A percentile compares a stretch with the other conserved stretches of the same genome.
These are phyloP conservation scores for Cladosporium colombiae DNA, from an alignment of 2,329 filamentous ascomycete species.

Conservation along the genomic window DNA sequence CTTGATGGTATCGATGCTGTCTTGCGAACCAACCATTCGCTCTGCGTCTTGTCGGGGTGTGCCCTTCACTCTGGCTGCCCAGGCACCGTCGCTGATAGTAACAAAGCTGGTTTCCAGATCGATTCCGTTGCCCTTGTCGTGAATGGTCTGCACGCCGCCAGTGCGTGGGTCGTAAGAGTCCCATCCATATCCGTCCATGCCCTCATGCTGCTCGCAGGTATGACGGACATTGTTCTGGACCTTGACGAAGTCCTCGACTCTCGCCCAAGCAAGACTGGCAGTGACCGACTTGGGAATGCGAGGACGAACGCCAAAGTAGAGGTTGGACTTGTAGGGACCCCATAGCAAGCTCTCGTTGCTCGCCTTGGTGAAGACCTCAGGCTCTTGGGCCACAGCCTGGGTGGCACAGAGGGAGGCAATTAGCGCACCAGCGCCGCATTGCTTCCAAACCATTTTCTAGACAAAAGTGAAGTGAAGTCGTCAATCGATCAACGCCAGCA, in stretches of 20 bases:
- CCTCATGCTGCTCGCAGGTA: constrained; percentile 93
- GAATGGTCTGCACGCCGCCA: constrained; percentile 86
- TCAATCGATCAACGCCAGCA: neutral
- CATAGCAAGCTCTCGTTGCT: constrained; percentile 86
- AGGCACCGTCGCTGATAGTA: constrained; percentile 89
- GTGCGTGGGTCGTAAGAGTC: constrained; percentile 90
- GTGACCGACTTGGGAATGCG: constrained; percentile 78
- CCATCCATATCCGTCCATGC: constrained; percentile 96
- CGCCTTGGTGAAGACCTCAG: constrained; percentile 42
- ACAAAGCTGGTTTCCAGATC: constrained; percentile 93
- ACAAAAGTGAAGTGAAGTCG: neutral
- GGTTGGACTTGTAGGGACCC: constrained; percentile 91
- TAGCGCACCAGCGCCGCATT: constrained; percentile 28
- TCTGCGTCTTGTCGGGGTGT: constrained; percentile 69
- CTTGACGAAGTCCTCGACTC: constrained; percentile 74
- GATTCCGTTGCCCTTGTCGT: constrained; percentile 82
- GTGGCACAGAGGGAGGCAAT: constrained; percentile 29
- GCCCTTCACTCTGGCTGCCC: constrained; percentile 87
- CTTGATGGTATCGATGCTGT: constrained; percentile 56
- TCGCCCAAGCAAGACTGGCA: constrained; percentile 84
- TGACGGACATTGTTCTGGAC: constrained; percentile 81
- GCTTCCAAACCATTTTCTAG: constrained; percentile 27
- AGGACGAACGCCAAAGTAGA: constrained; percentile 90
- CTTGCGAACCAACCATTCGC: constrained; percentile 32
- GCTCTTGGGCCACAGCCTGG: constrained; percentile 25